A percentile compares a stretch with the other conserved stretches of the same genome.
Conservation (phyloP, 352 stramenopile species). For the Phytophthora brassicae region DNA sequence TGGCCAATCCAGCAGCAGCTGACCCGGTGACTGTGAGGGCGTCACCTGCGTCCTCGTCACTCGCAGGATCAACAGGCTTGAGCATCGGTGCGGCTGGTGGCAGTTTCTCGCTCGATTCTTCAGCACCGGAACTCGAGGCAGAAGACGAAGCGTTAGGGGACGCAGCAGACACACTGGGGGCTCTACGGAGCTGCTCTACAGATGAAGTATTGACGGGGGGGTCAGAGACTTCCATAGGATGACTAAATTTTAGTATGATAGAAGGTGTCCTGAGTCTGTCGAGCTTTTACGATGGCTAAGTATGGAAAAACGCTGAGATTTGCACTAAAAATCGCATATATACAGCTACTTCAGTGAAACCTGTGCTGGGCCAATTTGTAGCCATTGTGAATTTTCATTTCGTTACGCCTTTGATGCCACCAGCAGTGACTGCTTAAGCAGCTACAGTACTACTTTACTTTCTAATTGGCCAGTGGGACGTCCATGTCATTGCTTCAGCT, state of each 20-base stretch:
- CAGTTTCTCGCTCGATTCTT: constrained; percentile 31
- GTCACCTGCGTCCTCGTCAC: constrained; percentile 30
- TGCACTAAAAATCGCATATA: too few species aligned
- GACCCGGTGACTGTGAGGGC: constrained; percentile 12
- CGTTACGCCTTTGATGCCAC: too few species aligned
- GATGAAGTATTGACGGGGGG: not conserved
- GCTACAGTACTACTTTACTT: too few species aligned
- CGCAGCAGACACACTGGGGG: constrained; percentile 2
- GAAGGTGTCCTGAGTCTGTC: constrained; percentile 6
- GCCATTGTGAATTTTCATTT: too few species aligned
- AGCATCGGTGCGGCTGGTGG: constrained; percentile 14
- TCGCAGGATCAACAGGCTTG: constrained; percentile 27
- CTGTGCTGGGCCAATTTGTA: too few species aligned
- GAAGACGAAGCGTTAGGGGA: constrained; percentile 30
- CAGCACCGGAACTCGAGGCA: constrained; percentile 35
- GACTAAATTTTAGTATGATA: not conserved
- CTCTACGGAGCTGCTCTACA: not conserved
- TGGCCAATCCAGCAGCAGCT: constrained; percentile 16
- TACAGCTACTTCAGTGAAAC: too few species aligned
- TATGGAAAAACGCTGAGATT: constrained; percentile 13
- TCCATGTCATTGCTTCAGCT: not conserved
- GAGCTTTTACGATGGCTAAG: constrained; percentile 26
- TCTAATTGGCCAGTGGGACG: too few species aligned
- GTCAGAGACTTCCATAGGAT: constrained; percentile 14
- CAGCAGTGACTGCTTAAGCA: too few species aligned